Evolutionary conservation across 1,139 yeast genomes (phyloP).

Genomic region (Diutina ranongensis): DNA sequence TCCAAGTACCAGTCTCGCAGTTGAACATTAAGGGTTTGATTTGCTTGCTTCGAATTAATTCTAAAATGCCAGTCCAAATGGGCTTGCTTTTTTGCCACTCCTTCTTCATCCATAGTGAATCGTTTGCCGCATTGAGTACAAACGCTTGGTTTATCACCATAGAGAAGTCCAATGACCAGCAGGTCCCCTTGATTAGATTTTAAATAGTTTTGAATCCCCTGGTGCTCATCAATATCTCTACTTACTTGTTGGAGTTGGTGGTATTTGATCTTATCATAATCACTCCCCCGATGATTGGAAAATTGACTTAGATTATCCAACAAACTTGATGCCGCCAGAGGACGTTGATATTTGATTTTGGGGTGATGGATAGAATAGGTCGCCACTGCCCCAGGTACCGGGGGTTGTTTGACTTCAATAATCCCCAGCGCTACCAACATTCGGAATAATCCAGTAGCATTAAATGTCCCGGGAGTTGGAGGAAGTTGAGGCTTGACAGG

Average conservation of each 20-base stretch:
- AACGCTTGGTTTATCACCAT: slow-evolving; percentile 58
- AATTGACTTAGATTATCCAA: slow-evolving; percentile 11
- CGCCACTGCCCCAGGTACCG: slow-evolving; percentile 5
- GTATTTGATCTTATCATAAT: slow-evolving; percentile 16
- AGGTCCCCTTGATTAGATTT: slow-evolving; percentile 20
- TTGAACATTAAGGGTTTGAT: slow-evolving; percentile 34
- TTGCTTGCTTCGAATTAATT: slow-evolving; percentile 64
- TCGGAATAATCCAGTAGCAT: slow-evolving; percentile 1
- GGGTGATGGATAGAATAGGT: slow-evolving; percentile 3
- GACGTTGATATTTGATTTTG: slow-evolving; percentile 1
- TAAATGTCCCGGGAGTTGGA: not conserved
- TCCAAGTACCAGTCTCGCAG: slow-evolving; percentile 78
- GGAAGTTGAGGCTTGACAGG: not conserved
- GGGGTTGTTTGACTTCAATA: slow-evolving; percentile 2
- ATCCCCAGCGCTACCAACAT: not conserved
- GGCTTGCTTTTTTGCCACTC: slow-evolving; percentile 37
- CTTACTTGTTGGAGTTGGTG: slow-evolving; percentile 19
- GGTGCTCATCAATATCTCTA: slow-evolving; percentile 6
- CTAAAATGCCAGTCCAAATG: slow-evolving; percentile 98
- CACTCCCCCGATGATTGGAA: slow-evolving; percentile 12
- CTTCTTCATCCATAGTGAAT: slow-evolving; percentile 53
- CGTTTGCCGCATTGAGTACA: slow-evolving; percentile 89
- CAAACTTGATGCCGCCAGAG: not conserved
- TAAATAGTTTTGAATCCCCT: slow-evolving; percentile 27
- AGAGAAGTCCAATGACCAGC: slow-evolving; percentile 26